Base-by-base conservation (phyloP, 345 rosid genomes). In the Combretum micranthum region DNA sequence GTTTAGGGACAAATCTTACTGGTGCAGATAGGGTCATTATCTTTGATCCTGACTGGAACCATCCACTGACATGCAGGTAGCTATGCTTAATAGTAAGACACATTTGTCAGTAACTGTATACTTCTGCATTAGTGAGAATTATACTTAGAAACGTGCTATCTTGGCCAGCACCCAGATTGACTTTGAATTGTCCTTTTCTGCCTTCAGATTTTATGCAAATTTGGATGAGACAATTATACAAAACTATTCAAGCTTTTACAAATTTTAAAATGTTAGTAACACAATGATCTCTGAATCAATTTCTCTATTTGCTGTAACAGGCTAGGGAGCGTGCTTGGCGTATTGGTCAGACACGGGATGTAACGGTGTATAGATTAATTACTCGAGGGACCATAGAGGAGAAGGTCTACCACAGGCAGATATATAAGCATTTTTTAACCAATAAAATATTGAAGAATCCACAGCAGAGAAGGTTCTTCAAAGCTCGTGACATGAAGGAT, bases 311-410 rank as follows among this genome's bases (percentile, higher is more conserved):
- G 32, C 59, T 26, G 2, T 69, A 51, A 65, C 77, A 91, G 97
- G 99, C 99, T 6, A 89, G 99, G 84, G 99, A 93, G 73, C 97
- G 99, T 47, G 99, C 99, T 60, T 93, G 99, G 97, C 97, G 96
- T 50, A 87, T 93, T 75, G 99, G 97, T 57, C 99, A 93, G 75
- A 83, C 75, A 70, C 76, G 83, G 69, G 97, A 87, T 71, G 99
- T 93, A 52, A 82, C 82, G n/a, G 78, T 93, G 16, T 93, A 87
- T 68, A 87, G 99, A 79, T 69, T 93, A 80, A 87, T 93, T 67
- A 89, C 88, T 0, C 87, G 88, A 3, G 99, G 97, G 62, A 85
- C 96, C 55, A 93, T 93, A 61, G 99, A 93, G 75, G 99, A 93
- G 77, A 93, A 93, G 69, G 97, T 87, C 55, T 93, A 93, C 63